These are phyloP conservation scores for Solanum hybrid DNA, from an alignment of 305 asterid genomes.

Conservation along the genomic window DNA sequence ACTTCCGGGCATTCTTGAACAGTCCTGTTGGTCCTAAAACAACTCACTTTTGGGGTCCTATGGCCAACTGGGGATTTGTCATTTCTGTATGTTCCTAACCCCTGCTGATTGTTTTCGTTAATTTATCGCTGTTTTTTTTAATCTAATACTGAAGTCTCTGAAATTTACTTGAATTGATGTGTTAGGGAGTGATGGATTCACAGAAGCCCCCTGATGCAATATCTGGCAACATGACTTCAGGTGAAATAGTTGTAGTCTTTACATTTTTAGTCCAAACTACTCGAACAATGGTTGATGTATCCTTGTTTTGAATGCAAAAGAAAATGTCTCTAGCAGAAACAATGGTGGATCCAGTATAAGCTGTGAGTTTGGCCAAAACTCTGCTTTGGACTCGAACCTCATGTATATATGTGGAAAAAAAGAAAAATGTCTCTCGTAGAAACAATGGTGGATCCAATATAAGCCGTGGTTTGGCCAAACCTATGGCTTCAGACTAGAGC, in stretches of 20 bases:
- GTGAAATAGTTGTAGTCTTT: constrained; percentile 16
- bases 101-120: neutral
- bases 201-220: constrained; percentile 84
- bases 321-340: neutral
- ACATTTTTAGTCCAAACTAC: neutral
- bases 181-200: constrained; percentile 62
- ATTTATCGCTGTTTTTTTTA: neutral
- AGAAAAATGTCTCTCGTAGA: neutral
- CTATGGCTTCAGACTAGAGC: neutral
- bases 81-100: constrained; percentile 52
- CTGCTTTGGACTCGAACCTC: neutral
- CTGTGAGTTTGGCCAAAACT: neutral
- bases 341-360: neutral
- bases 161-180: constrained; percentile 6
- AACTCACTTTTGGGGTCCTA: constrained; percentile 92
- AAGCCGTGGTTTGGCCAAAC: neutral
- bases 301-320: neutral
- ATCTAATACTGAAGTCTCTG: neutral
- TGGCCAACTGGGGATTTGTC: constrained; percentile 89
- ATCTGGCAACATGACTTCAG: constrained; percentile 95
- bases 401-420: neutral
- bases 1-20: constrained; percentile 69
- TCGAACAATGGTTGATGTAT: neutral
- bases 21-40: constrained; percentile 91
- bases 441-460: neutral